Conservation (phyloP, 78 protist genomes). For the Pelomyxa schiedti region DNA sequence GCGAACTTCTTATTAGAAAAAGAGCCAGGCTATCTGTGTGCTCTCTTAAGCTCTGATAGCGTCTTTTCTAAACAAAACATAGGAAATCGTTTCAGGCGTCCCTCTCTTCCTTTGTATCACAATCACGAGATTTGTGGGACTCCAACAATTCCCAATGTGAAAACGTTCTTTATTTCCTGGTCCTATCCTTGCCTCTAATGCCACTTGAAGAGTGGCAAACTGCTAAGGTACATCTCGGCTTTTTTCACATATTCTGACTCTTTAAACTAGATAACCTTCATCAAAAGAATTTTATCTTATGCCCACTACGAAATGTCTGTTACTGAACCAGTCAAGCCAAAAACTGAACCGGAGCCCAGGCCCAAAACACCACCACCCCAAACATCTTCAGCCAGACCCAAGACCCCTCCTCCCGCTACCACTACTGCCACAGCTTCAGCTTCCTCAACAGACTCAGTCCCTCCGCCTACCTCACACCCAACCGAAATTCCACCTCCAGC, state of each 20-base stretch:
- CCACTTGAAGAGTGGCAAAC: constrained; percentile 20
- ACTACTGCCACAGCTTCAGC: too few species aligned
- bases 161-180: constrained; percentile 22
- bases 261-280: too few species aligned
- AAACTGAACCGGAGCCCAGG: too few species aligned
- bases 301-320: too few species aligned
- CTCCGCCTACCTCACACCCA: background rate
- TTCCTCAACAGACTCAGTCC: too few species aligned
- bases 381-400: too few species aligned
- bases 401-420: too few species aligned
- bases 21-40: constrained; percentile 5
- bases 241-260: too few species aligned
- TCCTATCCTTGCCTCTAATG: constrained; percentile 6
- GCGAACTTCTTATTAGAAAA: constrained; percentile 44
- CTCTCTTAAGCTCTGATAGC: background rate
- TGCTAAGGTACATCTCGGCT: constrained; percentile 1
- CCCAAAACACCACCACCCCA: too few species aligned
- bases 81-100: constrained; percentile 12
- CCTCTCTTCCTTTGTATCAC: background rate
- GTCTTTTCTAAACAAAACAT: constrained; percentile 27
- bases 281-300: too few species aligned
- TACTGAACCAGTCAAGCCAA: too few species aligned
- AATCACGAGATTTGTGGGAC: background rate
- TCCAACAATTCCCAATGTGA: constrained; percentile 4
- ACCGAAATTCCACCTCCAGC: constrained; percentile 4